Evolutionary conservation across 2,329 filamentous ascomycete genomes (phyloP).

Genomic region (Diaporthe citriasiana): DNA sequence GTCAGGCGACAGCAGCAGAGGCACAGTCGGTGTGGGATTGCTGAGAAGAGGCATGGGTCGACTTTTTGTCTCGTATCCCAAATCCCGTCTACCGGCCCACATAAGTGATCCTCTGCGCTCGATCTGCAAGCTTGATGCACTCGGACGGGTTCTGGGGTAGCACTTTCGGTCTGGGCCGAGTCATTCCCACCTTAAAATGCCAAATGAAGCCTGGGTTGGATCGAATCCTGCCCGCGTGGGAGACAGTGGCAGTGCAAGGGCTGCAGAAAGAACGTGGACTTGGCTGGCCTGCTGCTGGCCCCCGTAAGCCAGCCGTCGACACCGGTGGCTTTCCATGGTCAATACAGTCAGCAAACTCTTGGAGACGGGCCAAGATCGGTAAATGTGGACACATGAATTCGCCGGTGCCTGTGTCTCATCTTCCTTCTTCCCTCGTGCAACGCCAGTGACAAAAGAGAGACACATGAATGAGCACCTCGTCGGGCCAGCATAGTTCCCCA

Average conservation of each 20-base stretch:
- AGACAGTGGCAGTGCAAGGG: slow-evolving; percentile 3
- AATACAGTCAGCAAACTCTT: slow-evolving; percentile 12
- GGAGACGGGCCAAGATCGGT: slow-evolving; percentile 22
- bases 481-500: not conserved
- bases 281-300: not conserved
- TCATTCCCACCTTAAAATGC: not conserved
- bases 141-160: slow-evolving; percentile 6
- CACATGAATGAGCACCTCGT: not conserved
- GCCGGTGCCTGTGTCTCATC: not conserved
- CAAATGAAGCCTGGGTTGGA: slow-evolving; percentile 2
- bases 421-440: slow-evolving; percentile 14
- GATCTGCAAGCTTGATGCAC: not conserved
- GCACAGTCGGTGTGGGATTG: not conserved
- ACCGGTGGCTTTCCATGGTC: not conserved
- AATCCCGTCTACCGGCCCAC: not conserved
- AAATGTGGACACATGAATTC: slow-evolving; percentile 22
- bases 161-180: slow-evolving; percentile 28
- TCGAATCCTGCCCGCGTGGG: slow-evolving; percentile 2
- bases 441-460: not conserved
- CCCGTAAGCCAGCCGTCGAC: not conserved
- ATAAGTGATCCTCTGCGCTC: not conserved
- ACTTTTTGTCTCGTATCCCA: slow-evolving; percentile 19
- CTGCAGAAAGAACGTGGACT: not conserved
- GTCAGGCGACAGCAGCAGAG: slow-evolving; percentile 1
- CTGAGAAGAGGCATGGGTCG: not conserved